Evolutionary conservation across 352 stramenopile species (phyloP), one percentile per base, ranked within the genome.

Genomic region (Phytopythium ostracodes): DNA sequence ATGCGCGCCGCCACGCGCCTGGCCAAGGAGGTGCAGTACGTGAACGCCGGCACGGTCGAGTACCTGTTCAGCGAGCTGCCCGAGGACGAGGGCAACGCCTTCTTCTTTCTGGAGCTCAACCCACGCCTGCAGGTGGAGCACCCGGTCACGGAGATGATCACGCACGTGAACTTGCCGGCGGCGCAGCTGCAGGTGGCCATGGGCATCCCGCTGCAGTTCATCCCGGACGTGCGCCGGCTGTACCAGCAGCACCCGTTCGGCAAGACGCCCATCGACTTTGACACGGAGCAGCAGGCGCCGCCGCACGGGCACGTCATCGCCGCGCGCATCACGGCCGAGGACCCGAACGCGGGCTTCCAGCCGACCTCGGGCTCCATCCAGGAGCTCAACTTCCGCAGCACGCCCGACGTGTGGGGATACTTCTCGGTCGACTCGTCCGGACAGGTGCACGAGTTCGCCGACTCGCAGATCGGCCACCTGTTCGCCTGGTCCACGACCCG

Each of bases 61-160:
- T 99, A 99, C 79, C 84, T 99, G 10, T 99, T 99, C 79, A 98
- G 91, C 29, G 96, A 99, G 73, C 68, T 92, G 55, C 84, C 83
- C 12, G 84, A 94, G 54, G 96, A 94, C 33, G 65, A 94, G 20
- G 90, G 97, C 68, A 84, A 96, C 63, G 85, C 97, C 51, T 99
- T 99, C 75, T 99, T 98, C 81, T 99, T 99, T 79, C 75, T 99
- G 38, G 98, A 99, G 81, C 87, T 99, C 33, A 99, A 99, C 81
- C 98, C 98, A 24, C 88, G 98, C 64, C 86, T 99, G 33, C 98
- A 99, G 79, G 97, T 99, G 38, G 97, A 99, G 74, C 97, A 99
- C 77, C 97, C 97, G 1, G 97, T 99, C 1, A 99, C 97, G 7
- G 97, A 99, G 75, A 99, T 99, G 95, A 99, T 99, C 72, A 99